Conservation (phyloP, 208 protist genomes). For the Crithidia brevicula region DNA sequence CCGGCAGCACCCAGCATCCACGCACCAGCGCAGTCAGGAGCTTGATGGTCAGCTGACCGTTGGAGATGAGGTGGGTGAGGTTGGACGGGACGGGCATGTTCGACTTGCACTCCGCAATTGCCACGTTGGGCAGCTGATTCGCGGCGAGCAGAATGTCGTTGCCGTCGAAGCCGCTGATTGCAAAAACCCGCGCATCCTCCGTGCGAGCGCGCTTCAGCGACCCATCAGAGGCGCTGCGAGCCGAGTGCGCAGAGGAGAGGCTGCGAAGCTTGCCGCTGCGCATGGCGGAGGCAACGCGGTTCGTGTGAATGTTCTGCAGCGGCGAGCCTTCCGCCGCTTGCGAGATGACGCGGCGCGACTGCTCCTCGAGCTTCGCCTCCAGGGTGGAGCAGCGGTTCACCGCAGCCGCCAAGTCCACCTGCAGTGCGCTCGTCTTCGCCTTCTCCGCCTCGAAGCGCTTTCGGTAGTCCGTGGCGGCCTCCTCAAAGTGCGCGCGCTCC, state of each 20-base stretch:
- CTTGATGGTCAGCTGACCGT: slow-evolving; percentile 88
- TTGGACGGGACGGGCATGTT: slow-evolving; percentile 85
- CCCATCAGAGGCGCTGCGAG: slow-evolving; percentile 8
- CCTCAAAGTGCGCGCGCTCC: slow-evolving; percentile 44
- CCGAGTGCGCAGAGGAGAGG: slow-evolving; percentile 35
- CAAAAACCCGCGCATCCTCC: slow-evolving; percentile 79
- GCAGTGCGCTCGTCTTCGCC: slow-evolving; percentile 49
- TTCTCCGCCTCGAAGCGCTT: slow-evolving; percentile 51
- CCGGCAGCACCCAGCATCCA: slow-evolving; percentile 88
- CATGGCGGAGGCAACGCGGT: slow-evolving; percentile 20
- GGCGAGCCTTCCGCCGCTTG: slow-evolving; percentile 30
- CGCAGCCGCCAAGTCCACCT: slow-evolving; percentile 66
- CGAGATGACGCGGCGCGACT: slow-evolving; percentile 57
- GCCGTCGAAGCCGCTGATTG: slow-evolving; percentile 86
- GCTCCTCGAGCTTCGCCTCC: slow-evolving; percentile 75
- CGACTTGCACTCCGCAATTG: slow-evolving; percentile 80
- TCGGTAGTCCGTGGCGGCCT: slow-evolving; percentile 47
- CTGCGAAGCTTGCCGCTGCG: slow-evolving; percentile 37
- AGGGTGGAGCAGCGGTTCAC: slow-evolving; percentile 61
- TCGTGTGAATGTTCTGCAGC: slow-evolving; percentile 37
- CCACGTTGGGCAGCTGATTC: slow-evolving; percentile 75
- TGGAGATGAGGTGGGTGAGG: slow-evolving; percentile 88
- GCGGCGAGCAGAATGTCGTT: slow-evolving; percentile 58
- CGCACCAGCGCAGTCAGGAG: slow-evolving; percentile 83
- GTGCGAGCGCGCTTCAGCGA: slow-evolving; percentile 70